phyloP scores from a whole-genome alignment of 2,329 filamentous ascomycete species.

The Penicillium expansum region DNA sequence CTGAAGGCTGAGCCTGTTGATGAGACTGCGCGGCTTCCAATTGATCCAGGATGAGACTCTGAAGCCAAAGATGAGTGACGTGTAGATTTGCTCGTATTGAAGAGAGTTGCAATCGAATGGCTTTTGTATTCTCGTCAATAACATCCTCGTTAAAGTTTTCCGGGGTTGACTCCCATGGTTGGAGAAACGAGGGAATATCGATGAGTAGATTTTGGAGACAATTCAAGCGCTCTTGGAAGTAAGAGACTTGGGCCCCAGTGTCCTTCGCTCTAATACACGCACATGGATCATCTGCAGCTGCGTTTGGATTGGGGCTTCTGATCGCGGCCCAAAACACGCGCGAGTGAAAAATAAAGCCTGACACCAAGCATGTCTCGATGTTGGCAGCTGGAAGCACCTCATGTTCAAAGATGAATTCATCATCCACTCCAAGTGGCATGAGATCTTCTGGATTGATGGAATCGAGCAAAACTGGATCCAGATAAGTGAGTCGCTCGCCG shows the following conservation, averaged over 20 bases:
- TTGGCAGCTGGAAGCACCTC: background rate
- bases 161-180: background rate
- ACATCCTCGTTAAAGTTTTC: background rate
- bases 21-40: background rate
- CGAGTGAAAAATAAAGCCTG: background rate
- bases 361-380: background rate
- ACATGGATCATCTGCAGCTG: background rate
- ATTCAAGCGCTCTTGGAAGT: background rate
- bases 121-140: background rate
- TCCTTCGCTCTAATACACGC: background rate
- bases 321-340: background rate
- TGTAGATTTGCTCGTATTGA: background rate
- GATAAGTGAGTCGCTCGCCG: background rate
- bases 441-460: background rate
- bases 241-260: background rate
- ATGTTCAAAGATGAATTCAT: background rate
- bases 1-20: background rate
- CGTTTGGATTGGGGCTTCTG: background rate
- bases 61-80: background rate
- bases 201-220: background rate
- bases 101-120: background rate
- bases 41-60: background rate
- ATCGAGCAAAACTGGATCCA: background rate
- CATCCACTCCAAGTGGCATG: background rate
- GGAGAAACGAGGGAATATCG: background rate